Evolutionary conservation across 2,329 filamentous ascomycete species (phyloP).

Genomic region (Cladobotryum protrusum): DNA sequence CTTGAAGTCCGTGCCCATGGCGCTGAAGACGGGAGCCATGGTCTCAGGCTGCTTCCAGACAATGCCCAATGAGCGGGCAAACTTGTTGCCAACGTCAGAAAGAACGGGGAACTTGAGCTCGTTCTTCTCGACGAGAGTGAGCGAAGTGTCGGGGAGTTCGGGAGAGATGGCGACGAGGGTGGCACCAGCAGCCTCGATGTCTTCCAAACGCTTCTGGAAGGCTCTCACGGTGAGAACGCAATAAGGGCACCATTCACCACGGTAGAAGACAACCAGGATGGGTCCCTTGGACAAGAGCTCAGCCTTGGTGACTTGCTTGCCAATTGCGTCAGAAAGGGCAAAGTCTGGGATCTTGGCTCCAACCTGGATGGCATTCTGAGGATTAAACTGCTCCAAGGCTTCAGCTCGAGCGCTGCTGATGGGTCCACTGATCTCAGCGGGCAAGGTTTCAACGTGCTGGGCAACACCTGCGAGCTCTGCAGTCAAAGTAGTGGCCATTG

Average conservation of each 20-base stretch:
- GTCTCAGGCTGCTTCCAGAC: constrained; percentile 25
- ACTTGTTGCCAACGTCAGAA: constrained; percentile 30
- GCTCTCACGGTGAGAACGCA: constrained; percentile 35
- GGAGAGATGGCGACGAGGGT: constrained; percentile 37
- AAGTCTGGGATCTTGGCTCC: constrained; percentile 30
- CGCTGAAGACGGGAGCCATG: constrained; percentile 21
- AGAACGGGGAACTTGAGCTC: constrained; percentile 35
- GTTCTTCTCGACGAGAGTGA: constrained; percentile 34
- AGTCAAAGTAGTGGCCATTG: too few relatives aligned
- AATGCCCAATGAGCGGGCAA: constrained; percentile 32
- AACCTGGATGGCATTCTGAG: constrained; percentile 23
- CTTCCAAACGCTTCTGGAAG: constrained; percentile 29
- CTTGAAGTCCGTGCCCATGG: constrained; percentile 25
- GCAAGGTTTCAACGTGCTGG: too few relatives aligned
- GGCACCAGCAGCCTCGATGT: constrained; percentile 31
- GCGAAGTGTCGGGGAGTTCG: constrained; percentile 32
- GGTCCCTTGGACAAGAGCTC: constrained; percentile 26
- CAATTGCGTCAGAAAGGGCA: constrained; percentile 27
- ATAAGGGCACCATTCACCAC: constrained; percentile 40
- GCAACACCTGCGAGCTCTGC: too few relatives aligned
- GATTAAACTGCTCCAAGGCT: constrained; percentile 16
- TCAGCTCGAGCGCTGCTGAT: too few relatives aligned
- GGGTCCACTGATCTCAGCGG: too few relatives aligned
- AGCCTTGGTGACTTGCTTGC: constrained; percentile 24
- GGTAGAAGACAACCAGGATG: constrained; percentile 40